Evolutionary conservation across 1,284 basidiomycete genomes (phyloP), one percentile per base, ranked within the genome.

Genomic region (Sporisorium reilianum): DNA sequence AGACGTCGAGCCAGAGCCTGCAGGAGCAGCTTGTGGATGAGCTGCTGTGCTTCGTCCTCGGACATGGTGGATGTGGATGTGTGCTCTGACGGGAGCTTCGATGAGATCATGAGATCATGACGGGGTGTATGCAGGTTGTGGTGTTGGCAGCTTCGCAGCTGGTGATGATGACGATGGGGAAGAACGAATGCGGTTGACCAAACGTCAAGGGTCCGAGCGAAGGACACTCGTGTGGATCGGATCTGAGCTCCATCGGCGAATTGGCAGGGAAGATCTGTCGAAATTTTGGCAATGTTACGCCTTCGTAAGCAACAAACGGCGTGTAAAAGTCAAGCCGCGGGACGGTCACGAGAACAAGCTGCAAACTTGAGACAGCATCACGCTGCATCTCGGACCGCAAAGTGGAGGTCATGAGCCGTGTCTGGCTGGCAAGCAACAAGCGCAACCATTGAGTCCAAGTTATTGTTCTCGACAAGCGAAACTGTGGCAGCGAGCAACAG

Each of bases 1-100:
- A 74, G 55, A 25, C 71, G 61, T 14, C 71, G 48, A 7, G 65
- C 53, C 14, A 74, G 55, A 4, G 56, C 66, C 23, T 74, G 65
- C 9, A 53, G 45, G 16, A 74, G 65, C 41, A 74, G 58, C 58
- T 56, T 57, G 25, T 68, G 58, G 28, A 74, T 48, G 54, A 68
- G 64, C 61, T 73, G 60, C 42, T 64, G 57, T 10, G 60, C 51
- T 30, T 66, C 56, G 49, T 63, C 49, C 20, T 55, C 40, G 22
- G 69, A 53, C 70, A 73, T 73, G 30, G 11, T 53, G 46, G 40
- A 32, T 20, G 7, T n/a, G 22, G 7, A 28, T 20, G 20, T 32
- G 9, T 34, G 30, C 48, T 34, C 48, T 1, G 32, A 7, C 14
- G 2, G 32, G 22, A 50, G 30, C 22, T 22, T 4, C n/a, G 10